Base-by-base conservation (phyloP, 2,329 filamentous ascomycete genomes). In the Paraconiothyrium sp. region DNA sequence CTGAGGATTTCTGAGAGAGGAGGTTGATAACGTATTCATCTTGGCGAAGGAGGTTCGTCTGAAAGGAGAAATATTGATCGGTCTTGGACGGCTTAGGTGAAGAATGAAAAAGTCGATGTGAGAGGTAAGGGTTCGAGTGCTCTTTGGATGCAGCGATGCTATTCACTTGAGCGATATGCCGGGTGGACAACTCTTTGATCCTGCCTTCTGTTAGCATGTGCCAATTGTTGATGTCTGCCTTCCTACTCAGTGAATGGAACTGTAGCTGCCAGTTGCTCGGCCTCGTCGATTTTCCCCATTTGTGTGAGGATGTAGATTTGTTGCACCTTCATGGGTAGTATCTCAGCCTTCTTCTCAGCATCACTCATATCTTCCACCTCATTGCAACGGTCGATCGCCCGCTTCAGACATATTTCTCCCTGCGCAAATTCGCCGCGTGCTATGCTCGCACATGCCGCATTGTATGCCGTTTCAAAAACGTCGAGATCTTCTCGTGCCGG, bases 401-500 rank as follows among this genome's bases (percentile, higher is more conserved):
- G 85, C 78, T 89, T 90, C 62, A 95, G 80, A 59, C 94, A 82
- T 27, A 90, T 81, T 24, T 88, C 84, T 1, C 88, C 92, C 67
- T 88, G 85, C 4, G 80, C 84, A 41, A 92, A 82, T 68, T 92
- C 89, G 8, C 88, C 90, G 50, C 87, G 84, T 14, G 90, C 90
- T 69, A 95, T 89, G 75, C 87, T 88, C 22, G 85, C 85, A 75
- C 92, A 94, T 9, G 91, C 92, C 27, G 88, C 86, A 76, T 96
- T 96, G 80, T 92, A 96, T 11, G 91, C 89, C 30, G 90, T 89
- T 80, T 95, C 92, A 69, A 95, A 95, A 1, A 89, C 87, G 64
- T 93, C 90, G 30, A 91, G 79, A 69, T 92, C 88, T 62, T 89
- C 87, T 61, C 84, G 81, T 7, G 80, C 79, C 9, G 85, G 82